These are phyloP conservation scores for Fusarium duplospermum DNA, from an alignment of 2,329 filamentous ascomycete species.

Conservation along the genomic window DNA sequence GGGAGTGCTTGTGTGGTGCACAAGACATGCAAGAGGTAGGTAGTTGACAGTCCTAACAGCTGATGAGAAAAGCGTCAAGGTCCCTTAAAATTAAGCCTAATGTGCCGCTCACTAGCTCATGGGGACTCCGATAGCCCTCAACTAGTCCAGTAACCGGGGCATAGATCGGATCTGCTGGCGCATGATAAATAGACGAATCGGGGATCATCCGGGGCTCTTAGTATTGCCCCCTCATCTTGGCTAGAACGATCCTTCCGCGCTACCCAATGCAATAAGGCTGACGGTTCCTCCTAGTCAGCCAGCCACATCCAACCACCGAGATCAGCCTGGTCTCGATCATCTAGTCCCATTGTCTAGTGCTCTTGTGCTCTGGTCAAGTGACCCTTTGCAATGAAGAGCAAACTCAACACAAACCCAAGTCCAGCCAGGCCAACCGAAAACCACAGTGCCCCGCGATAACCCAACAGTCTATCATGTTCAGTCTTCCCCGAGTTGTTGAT, in stretches of 20 bases:
- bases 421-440: constrained; percentile 7
- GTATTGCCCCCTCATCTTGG: not conserved
- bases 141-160: not conserved
- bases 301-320: not conserved
- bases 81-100: not conserved
- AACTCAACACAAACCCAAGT: not conserved
- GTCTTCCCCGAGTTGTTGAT: not conserved
- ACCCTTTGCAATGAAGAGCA: not conserved
- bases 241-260: not conserved
- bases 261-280: not conserved
- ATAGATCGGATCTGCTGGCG: not conserved
- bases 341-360: not conserved
- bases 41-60: not conserved
- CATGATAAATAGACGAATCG: too few species aligned
- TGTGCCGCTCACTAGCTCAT: not conserved
- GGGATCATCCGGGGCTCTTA: too few species aligned
- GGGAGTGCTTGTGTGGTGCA: not conserved
- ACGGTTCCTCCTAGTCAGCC: not conserved
- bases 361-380: not conserved
- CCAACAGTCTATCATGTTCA: not conserved
- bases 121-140: not conserved
- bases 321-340: not conserved
- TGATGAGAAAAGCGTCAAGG: too few species aligned
- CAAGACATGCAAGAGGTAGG: not conserved
- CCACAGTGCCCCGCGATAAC: constrained; percentile 14